Percentiles rank a stretch among this genome's conserved stretches.
Conservation (phyloP, 495 filamentous ascomycete genomes). For the Viridothelium virens region DNA sequence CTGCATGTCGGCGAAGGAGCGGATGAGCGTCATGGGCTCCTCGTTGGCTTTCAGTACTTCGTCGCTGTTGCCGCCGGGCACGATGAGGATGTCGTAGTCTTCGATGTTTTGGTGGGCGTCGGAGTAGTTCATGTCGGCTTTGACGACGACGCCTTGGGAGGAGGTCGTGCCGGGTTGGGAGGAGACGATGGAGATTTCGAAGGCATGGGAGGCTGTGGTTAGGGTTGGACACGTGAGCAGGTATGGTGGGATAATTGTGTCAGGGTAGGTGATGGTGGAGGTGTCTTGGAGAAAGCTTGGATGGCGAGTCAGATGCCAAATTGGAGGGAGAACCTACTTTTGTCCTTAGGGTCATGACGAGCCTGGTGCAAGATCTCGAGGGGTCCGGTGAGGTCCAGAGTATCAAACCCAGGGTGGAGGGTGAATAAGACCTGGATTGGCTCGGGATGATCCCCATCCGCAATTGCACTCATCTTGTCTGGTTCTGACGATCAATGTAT, state of each 20-base stretch:
- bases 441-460: constrained; percentile 30
- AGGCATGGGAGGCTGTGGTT: constrained; percentile 38
- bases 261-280: background rate
- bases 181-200: constrained; percentile 39
- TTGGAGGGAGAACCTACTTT: constrained; percentile 37
- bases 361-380: constrained; percentile 55
- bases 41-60: constrained; percentile 48
- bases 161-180: constrained; percentile 31
- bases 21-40: constrained; percentile 57
- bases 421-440: constrained; percentile 48
- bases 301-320: background rate
- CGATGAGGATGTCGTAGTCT: constrained; percentile 64
- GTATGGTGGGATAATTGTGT: background rate
- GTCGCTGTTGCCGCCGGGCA: constrained; percentile 55
- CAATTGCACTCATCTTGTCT: constrained; percentile 40
- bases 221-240: constrained; percentile 11
- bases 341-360: constrained; percentile 53
- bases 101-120: constrained; percentile 56
- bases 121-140: constrained; percentile 46
- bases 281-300: background rate
- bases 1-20: constrained; percentile 59
- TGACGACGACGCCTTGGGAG: constrained; percentile 39
- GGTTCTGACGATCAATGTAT: constrained; percentile 10
- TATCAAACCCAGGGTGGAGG: constrained; percentile 43
- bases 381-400: constrained; percentile 60